Evolutionary conservation across 73 alveolate species (phyloP), one percentile per base, ranked within the genome.

Genomic region (Symbiodinium pilosum): DNA sequence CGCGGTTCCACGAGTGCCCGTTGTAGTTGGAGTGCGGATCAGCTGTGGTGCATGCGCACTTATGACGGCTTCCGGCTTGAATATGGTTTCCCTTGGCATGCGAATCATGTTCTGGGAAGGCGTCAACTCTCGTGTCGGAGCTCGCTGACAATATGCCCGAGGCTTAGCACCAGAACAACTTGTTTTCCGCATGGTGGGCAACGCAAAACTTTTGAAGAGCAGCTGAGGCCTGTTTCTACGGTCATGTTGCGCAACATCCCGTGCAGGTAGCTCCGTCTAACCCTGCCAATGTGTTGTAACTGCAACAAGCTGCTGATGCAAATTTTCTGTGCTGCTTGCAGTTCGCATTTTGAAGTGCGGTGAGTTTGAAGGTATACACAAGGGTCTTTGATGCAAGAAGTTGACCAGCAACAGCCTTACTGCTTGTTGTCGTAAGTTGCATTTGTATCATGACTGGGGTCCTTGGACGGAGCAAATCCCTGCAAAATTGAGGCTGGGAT

Each of bases 371-470:
- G 81, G 81, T 64, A 64, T n/a, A 64, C 81, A 28, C 81, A 64
- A 64, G 81, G 81, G 81, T 64, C 81, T 38, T 64, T 64, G 81
- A 64, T 64, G 81, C 81, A 64, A 64, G 81, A 64, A 64, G 81
- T 64, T 38, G 81, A 64, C 81, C 81, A 64, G 81, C 81, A 9
- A n/a, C 38, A 64, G 21, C 39, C 81, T 64, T 14, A 64, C n/a
- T n/a, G n/a, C n/a, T n/a, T n/a, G n/a, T n/a, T n/a, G n/a, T n/a
- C n/a, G n/a, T n/a, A n/a, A n/a, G n/a, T n/a, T n/a, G n/a, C n/a
- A n/a, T n/a, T n/a, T n/a, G n/a, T n/a, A n/a, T n/a, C 1, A 9
- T 26, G 73, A 54, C 34, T 16, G 73, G 28, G 73, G 20, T 5
- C 32, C 73, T 24, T 26, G 28, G 68, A 51, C 68, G 68, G 28